Conservation (phyloP, 1,284 basidiomycete genomes). For the Tilletia walkeri region DNA sequence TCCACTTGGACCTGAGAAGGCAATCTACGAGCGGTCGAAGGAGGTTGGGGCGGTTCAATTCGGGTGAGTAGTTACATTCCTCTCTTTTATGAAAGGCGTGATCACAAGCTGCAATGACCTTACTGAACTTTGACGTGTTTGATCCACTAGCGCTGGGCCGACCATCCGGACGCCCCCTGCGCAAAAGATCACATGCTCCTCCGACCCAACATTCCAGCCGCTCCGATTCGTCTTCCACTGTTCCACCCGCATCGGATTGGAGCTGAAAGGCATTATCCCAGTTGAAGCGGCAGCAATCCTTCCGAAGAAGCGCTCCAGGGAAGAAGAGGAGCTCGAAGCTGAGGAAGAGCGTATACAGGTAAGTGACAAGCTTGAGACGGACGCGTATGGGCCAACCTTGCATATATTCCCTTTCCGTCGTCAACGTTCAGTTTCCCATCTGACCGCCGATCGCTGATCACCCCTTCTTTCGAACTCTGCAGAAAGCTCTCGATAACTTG, state of each 20-base stretch:
- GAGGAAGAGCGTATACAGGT: neutral
- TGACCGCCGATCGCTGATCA: neutral
- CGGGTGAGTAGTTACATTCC: neutral
- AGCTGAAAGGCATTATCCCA: neutral
- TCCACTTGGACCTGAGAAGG: neutral
- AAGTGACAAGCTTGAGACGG: neutral
- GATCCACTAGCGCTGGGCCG: neutral
- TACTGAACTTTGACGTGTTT: neutral
- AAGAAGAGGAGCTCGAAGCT: neutral
- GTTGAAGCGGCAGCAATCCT: neutral
- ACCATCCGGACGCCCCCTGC: neutral
- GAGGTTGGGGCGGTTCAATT: neutral
- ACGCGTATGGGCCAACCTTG: neutral
- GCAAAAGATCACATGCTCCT: neutral
- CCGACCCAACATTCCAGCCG: neutral
- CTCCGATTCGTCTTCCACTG: neutral
- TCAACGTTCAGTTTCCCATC: neutral
- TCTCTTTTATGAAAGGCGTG: too few relatives aligned
- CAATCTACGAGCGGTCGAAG: neutral
- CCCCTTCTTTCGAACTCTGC: neutral
- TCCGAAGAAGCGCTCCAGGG: neutral
- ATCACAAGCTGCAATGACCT: neutral
- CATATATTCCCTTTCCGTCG: neutral
- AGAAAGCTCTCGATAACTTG: neutral
- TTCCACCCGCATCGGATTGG: neutral